Conservation (phyloP, 345 rosid genomes). For the Brassica cretica region DNA sequence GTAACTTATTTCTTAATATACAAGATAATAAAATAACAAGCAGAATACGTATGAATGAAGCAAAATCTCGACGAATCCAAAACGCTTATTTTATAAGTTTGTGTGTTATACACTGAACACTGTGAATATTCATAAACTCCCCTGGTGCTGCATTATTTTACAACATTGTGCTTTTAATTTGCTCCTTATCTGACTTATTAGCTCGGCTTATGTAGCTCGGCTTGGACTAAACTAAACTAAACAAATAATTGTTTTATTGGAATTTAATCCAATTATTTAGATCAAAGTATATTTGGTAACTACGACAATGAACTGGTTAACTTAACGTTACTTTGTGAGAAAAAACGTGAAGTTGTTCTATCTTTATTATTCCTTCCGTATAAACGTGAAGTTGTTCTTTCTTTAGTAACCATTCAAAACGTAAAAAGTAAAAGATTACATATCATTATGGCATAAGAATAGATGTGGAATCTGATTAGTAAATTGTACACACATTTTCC, state of each 20-base stretch:
- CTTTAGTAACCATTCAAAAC: slow-evolving; percentile 26
- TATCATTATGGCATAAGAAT: neutral
- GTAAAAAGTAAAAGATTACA: neutral
- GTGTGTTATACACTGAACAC: neutral
- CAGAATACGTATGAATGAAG: slow-evolving; percentile 35
- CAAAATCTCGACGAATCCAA: slow-evolving; percentile 33
- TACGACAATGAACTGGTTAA: slow-evolving; percentile 11
- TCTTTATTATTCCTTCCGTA: slow-evolving; percentile 42
- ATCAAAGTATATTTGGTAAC: slow-evolving; percentile 4
- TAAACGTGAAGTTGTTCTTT: slow-evolving; percentile 32
- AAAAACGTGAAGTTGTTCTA: slow-evolving; percentile 34
- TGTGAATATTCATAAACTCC: slow-evolving; percentile 34
- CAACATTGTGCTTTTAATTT: neutral
- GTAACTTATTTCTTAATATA: no score
- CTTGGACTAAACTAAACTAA: slow-evolving; percentile 12
- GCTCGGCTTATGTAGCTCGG: slow-evolving; percentile 32
- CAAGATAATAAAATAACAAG: neutral
- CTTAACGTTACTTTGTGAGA: slow-evolving; percentile 29
- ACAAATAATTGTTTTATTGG: neutral
- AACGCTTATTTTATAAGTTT: slow-evolving; percentile 29
- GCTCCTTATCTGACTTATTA: neutral
- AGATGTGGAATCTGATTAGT: neutral
- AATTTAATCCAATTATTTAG: neutral
- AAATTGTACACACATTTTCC: neutral
- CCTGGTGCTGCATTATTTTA: neutral